phyloP scores from a whole-genome alignment of 2,329 filamentous ascomycete genomes.

The Aspergillus nomiae region DNA sequence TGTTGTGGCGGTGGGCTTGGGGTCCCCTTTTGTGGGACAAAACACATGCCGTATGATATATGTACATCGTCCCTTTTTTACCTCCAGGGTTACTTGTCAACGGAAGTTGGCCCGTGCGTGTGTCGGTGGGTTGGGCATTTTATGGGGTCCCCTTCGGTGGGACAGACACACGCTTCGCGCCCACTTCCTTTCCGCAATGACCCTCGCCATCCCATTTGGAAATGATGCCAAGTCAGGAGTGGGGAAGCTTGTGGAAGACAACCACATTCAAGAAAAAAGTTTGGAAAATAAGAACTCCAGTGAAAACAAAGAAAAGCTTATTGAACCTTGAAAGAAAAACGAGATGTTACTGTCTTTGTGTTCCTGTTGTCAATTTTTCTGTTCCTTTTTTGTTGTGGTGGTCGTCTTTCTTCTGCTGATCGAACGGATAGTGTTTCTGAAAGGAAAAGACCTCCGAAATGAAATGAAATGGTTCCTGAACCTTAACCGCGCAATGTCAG shows the following conservation, averaged over 20 bases:
- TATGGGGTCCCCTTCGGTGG: neutral
- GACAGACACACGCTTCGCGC: neutral
- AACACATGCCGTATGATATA: neutral
- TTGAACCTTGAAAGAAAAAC: neutral
- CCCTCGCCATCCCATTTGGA: neutral
- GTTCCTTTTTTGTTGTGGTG: neutral
- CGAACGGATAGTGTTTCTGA: neutral
- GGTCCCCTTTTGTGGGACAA: neutral
- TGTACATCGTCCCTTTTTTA: neutral
- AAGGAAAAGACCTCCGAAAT: neutral
- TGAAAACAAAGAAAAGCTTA: neutral
- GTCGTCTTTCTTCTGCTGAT: neutral
- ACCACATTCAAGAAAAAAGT: neutral
- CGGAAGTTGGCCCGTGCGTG: neutral
- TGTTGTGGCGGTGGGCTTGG: neutral
- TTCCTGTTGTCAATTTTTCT: neutral
- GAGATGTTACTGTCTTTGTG: neutral
- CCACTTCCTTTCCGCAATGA: neutral
- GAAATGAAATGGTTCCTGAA: constrained; percentile 1
- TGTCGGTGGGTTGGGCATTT: neutral
- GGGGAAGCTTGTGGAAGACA: neutral
- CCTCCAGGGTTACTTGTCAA: neutral
- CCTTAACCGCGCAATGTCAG: neutral
- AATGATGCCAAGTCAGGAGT: neutral
- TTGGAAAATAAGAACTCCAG: neutral